Conservation (phyloP, 331 rosid species). For the Saraca asoca region DNA sequence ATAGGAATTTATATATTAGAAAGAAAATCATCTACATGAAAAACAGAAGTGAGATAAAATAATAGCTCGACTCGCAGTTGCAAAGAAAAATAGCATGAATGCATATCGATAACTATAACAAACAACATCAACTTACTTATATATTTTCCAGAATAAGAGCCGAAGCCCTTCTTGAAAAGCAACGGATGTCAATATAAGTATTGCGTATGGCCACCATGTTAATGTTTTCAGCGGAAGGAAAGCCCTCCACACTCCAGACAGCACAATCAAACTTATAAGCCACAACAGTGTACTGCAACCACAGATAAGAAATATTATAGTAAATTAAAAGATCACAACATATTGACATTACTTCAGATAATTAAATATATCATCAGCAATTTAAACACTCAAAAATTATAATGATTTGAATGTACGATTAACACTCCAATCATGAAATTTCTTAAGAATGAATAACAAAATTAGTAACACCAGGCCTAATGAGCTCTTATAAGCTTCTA, state of each 20-base stretch:
- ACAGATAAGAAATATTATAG: background rate
- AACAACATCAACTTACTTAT: slow-evolving; percentile 50
- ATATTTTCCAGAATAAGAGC: slow-evolving; percentile 72
- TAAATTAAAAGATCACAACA: background rate
- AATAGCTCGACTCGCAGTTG: background rate
- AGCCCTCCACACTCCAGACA: slow-evolving; percentile 83
- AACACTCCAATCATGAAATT: background rate
- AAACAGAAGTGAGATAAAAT: background rate
- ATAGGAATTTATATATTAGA: background rate
- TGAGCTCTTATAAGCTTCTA: no score
- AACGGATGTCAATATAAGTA: slow-evolving; percentile 69
- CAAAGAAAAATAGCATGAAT: background rate
- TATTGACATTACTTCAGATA: background rate
- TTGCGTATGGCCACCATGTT: slow-evolving; percentile 70
- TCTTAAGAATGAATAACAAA: no score
- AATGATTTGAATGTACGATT: background rate
- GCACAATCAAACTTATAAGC: slow-evolving; percentile 80
- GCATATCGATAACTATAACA: background rate
- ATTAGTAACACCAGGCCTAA: no score
- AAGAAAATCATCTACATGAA: background rate
- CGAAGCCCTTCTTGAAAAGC: slow-evolving; percentile 89
- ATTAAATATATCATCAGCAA: background rate
- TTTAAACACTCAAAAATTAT: background rate
- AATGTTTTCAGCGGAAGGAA: slow-evolving; percentile 68
- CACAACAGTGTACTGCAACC: slow-evolving; percentile 69